Conservation (phyloP, 2,329 filamentous ascomycete genomes). For the Fusarium burgessii region DNA sequence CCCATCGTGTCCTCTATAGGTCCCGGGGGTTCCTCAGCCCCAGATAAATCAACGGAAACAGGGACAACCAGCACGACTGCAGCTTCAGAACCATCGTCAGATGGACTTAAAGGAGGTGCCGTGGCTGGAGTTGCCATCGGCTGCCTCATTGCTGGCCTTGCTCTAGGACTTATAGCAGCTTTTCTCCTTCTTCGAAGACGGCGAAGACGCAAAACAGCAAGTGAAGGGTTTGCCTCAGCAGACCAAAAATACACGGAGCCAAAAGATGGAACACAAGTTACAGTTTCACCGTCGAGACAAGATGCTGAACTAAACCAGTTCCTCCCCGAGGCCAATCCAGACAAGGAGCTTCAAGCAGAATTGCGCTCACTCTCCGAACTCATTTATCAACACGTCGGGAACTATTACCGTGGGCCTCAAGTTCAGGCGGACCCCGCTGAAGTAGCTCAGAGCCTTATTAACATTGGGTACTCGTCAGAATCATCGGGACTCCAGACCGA, state of each 20-base stretch:
- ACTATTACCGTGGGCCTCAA: slow-evolving; percentile 52
- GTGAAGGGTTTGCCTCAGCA: not conserved
- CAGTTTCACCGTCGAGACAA: slow-evolving; percentile 21
- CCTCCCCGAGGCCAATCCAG: slow-evolving; percentile 52
- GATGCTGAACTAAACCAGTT: slow-evolving; percentile 51
- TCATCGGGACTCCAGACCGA: slow-evolving; percentile 24
- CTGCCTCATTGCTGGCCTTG: slow-evolving; percentile 46
- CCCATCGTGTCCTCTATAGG: not conserved
- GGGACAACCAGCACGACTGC: not conserved
- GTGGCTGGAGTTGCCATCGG: slow-evolving; percentile 49
- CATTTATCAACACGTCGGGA: slow-evolving; percentile 56
- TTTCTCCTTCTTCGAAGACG: slow-evolving; percentile 46
- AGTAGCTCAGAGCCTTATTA: slow-evolving; percentile 42
- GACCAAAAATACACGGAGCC: not conserved
- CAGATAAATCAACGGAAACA: too few relatives aligned
- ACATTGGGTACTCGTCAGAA: slow-evolving; percentile 45
- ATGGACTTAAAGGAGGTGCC: slow-evolving; percentile 28
- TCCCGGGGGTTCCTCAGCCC: too few relatives aligned
- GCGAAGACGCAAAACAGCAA: not conserved
- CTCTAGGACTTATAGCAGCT: slow-evolving; percentile 43
- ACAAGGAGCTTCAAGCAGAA: slow-evolving; percentile 52
- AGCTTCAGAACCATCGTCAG: not conserved
- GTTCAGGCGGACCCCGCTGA: slow-evolving; percentile 30
- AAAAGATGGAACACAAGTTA: slow-evolving; percentile 18
- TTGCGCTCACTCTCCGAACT: slow-evolving; percentile 51